Base-by-base conservation (phyloP, 2,329 filamentous ascomycete species). In the Mycosphaerella sp. region DNA sequence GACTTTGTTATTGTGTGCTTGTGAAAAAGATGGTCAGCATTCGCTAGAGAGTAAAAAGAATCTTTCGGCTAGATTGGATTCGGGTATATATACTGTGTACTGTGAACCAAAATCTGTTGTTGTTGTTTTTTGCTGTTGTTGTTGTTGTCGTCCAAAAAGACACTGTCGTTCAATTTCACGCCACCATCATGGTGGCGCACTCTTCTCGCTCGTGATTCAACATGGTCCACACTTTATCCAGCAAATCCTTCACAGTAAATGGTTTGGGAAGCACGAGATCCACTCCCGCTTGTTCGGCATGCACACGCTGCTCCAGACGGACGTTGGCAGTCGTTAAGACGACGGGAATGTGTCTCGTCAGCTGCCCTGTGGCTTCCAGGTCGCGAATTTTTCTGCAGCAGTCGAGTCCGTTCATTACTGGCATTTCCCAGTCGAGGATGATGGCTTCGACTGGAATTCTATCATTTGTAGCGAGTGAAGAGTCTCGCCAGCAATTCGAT, bases 361-460 rank as follows among this genome's bases (percentile, higher is more conserved):
- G 10, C 34, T 38, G 34, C 1, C 34, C 34, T 4, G 34, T 8
- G 8, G 6, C 8, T 38, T 66, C 57, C 32, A 62, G 39, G n/a
- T 59, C 53, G 6, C 63, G 50, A 31, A 66, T 66, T 4, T 48
- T 49, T 8, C 49, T 41, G 7, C 59, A 56, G 48, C 63, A 65
- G 4, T 54, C 61, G 42, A 66, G 39, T 10, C 64, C 64, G 32
- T 66, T 59, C 54, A 64, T 62, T 2, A 62, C 53, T 3, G 64
- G 64, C 63, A 66, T 66, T 51, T 66, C 63, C 12, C 57, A 51
- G 43, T 65, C 64, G 54, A 64, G 59, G 11, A 65, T 52, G 8
- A 66, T 55, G 21, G 65, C 51, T 36, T 59, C 56, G 2, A 67
- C 41, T 21, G 14, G 10, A 12, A 12, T 39, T 9, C 31, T 21